phyloP scores from a whole-genome alignment of 139 green algal genomes.

The Chlorella sp. region DNA sequence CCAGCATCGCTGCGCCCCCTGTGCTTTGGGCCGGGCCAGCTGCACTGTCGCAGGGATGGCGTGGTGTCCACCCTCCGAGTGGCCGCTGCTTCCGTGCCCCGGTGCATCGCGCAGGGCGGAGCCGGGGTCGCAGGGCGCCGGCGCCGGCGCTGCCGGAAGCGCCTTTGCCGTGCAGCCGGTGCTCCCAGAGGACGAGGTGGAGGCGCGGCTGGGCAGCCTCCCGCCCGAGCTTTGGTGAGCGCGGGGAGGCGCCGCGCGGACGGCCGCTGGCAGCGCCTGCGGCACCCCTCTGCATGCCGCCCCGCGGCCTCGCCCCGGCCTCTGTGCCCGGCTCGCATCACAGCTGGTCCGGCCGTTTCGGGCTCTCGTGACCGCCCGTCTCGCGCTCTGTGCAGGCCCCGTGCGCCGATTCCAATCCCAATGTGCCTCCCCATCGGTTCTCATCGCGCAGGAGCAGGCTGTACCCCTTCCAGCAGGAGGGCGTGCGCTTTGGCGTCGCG shows the following conservation, averaged over 20 bases:
- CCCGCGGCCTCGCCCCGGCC: background rate
- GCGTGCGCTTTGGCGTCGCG: slow-evolving; percentile 4
- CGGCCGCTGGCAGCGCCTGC: background rate
- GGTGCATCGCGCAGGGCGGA: no score
- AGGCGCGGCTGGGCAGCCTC: background rate
- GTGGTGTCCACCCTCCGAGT: no score
- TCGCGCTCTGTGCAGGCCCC: background rate
- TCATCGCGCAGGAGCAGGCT: no score
- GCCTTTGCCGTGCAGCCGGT: no score
- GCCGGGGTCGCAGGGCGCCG: no score
- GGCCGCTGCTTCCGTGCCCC: no score
- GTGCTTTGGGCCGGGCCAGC: no score
- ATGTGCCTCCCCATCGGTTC: no score
- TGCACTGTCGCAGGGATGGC: no score
- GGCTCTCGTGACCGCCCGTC: background rate
- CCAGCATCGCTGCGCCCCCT: no score
- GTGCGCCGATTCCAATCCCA: no score
- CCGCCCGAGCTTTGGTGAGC: background rate
- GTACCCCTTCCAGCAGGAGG: slow-evolving; percentile 24
- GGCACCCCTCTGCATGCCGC: background rate
- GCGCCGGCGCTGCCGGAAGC: no score
- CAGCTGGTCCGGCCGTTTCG: background rate
- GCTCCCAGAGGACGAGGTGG: background rate
- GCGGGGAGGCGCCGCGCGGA: background rate
- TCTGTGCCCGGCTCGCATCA: background rate